Conservation (phyloP, 768 basidiomycete species). For the Tricholoma matsutake region DNA sequence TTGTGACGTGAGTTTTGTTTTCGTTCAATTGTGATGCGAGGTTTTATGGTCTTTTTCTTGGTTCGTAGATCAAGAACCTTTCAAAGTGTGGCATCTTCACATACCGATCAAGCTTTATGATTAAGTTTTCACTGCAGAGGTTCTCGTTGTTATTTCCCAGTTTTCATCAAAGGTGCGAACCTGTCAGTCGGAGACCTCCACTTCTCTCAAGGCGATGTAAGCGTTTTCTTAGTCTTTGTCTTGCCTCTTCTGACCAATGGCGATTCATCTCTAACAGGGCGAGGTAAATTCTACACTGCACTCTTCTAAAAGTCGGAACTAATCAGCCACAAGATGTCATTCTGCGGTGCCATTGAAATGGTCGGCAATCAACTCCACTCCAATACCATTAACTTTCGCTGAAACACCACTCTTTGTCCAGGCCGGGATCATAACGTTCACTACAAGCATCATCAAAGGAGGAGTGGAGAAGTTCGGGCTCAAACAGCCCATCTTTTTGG, state of each 20-base stretch:
- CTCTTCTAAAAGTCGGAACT: neutral
- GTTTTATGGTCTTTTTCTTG: neutral
- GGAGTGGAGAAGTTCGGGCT: constrained; percentile 72
- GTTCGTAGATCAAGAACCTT: constrained; percentile 65
- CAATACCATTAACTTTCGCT: neutral
- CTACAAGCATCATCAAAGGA: constrained; percentile 67
- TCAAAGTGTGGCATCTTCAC: constrained; percentile 41
- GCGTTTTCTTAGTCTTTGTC: constrained; percentile 3
- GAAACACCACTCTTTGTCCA: constrained; percentile 14
- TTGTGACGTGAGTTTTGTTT: constrained; percentile 50
- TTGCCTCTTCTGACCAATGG: neutral
- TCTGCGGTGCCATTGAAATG: constrained; percentile 81
- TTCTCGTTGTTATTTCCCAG: constrained; percentile 73
- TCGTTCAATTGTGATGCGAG: neutral
- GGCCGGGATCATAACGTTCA: constrained; percentile 74
- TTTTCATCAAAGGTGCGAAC: constrained; percentile 73
- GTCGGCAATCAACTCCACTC: constrained; percentile 22
- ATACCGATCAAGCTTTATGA: neutral
- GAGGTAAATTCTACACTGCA: constrained; percentile 37
- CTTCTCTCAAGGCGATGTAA: constrained; percentile 74
- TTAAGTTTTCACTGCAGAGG: constrained; percentile 36
- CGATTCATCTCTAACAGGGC: constrained; percentile 36
- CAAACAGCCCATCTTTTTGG: constrained; percentile 74
- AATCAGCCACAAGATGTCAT: constrained; percentile 45
- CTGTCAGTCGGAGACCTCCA: constrained; percentile 78